phyloP scores from a whole-genome alignment of 345 rosid species.

The Salix purpurea region DNA sequence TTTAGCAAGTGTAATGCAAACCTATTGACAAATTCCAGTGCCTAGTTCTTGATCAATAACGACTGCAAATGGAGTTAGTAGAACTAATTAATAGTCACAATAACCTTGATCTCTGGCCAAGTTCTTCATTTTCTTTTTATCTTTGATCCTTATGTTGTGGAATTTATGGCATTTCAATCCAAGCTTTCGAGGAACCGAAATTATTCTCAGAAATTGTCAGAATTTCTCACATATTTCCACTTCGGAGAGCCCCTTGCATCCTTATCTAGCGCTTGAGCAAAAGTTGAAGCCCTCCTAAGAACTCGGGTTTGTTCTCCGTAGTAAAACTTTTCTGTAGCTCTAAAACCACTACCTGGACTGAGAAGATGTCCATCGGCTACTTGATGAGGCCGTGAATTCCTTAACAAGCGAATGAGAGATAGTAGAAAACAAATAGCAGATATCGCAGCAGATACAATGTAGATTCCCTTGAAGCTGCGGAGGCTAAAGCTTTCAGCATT shows the following conservation, averaged over 20 bases:
- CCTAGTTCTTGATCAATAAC: not conserved
- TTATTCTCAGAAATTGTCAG: not conserved
- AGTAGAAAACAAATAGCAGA: constrained; percentile 39
- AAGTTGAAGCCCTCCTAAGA: not conserved
- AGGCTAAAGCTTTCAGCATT: constrained; percentile 26
- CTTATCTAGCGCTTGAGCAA: not conserved
- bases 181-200: not conserved
- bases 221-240: constrained; percentile 5
- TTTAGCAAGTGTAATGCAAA: not conserved
- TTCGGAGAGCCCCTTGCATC: constrained; percentile 12
- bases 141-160: not conserved
- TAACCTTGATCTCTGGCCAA: not conserved
- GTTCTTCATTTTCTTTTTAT: not conserved
- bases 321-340: constrained; percentile 12
- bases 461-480: constrained; percentile 47
- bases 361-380: not conserved
- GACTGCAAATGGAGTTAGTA: not conserved
- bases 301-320: constrained; percentile 1
- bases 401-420: constrained; percentile 7
- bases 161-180: constrained; percentile 6
- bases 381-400: constrained; percentile 1
- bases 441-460: constrained; percentile 24
- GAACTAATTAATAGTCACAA: not conserved
- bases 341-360: not conserved
- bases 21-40: not conserved